Conservation (phyloP, 2,329 filamentous ascomycete species). For the Verticillium nubilum region DNA sequence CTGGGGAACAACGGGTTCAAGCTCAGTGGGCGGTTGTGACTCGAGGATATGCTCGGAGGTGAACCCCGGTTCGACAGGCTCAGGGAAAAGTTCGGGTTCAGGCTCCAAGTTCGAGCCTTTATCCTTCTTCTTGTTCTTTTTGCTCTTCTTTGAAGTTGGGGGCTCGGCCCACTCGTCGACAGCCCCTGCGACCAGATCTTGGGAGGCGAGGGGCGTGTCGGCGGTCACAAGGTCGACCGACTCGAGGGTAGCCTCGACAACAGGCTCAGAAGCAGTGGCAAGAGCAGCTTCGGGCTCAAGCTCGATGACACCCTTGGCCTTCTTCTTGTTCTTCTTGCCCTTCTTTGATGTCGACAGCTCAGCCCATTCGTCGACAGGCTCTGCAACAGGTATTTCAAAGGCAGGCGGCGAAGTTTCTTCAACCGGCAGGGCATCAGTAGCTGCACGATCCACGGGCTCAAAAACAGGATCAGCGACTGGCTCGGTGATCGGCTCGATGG, state of each 20-base stretch:
- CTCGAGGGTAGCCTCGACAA: neutral
- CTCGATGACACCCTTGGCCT: neutral
- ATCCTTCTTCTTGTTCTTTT: slow-evolving; percentile 15
- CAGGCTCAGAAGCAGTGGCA: neutral
- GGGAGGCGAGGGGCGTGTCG: neutral
- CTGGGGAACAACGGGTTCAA: neutral
- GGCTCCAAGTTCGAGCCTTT: neutral
- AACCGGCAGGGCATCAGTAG: neutral
- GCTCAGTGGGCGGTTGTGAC: neutral
- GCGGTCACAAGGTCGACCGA: neutral
- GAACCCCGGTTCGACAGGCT: neutral
- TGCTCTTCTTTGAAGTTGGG: slow-evolving; percentile 1
- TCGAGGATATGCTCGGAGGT: neutral
- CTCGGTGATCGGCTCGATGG: neutral
- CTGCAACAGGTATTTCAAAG: neutral
- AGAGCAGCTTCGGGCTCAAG: neutral
- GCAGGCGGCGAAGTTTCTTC: neutral
- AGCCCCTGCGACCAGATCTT: neutral
- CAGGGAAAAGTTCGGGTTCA: no score
- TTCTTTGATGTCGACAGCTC: neutral
- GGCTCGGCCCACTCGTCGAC: slow-evolving; percentile 10
- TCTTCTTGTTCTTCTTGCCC: slow-evolving; percentile 1
- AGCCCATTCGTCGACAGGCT: neutral
- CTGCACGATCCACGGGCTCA: neutral
- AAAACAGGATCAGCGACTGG: neutral